Evolutionary conservation across 179 eudicot genomes (phyloP).

Genomic region (Silene vulgaris): DNA sequence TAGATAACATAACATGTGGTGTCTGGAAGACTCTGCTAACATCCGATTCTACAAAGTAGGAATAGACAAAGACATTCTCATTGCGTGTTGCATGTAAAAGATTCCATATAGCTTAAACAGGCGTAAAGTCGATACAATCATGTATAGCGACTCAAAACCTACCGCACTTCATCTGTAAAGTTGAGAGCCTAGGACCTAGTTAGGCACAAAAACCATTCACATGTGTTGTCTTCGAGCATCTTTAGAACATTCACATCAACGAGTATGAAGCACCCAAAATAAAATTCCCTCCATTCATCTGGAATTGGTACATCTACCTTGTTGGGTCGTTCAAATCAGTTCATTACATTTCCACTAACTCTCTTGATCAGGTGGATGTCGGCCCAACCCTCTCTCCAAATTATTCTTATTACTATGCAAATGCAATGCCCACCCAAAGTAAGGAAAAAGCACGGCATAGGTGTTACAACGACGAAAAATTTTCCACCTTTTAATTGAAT

Average conservation of each 20-base stretch:
- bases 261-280: constrained; percentile 5
- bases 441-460: background rate
- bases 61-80: background rate
- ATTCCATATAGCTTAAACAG: background rate
- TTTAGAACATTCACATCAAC: background rate
- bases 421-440: background rate
- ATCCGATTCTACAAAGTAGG: background rate
- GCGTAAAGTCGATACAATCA: background rate
- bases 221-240: background rate
- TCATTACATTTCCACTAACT: background rate
- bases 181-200: background rate
- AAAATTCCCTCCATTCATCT: background rate
- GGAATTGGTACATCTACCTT: background rate
- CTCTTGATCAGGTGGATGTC: background rate
- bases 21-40: background rate
- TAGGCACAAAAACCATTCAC: background rate
- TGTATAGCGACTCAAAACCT: background rate
- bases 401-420: background rate
- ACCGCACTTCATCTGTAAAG: background rate
- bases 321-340: background rate
- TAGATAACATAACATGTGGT: background rate
- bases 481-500: background rate
- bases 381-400: background rate
- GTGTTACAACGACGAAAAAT: background rate
- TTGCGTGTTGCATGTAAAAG: background rate